phyloP scores from a whole-genome alignment of 176 grass and related monocot genomes.

The Zea mays region DNA sequence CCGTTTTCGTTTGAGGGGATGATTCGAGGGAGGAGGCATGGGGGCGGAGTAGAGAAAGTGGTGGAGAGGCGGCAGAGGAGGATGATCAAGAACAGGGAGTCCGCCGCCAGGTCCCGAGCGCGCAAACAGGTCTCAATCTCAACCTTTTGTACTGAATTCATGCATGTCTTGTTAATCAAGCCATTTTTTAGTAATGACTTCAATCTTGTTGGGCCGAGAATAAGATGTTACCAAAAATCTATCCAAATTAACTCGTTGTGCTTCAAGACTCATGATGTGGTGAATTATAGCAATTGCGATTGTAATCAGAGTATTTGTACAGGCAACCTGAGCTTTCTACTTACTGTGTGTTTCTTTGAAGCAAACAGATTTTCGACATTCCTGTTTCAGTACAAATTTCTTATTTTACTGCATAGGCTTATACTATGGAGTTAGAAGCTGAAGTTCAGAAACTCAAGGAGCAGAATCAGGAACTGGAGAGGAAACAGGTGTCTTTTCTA shows the following conservation, averaged over 20 bases:
- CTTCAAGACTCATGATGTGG: not conserved
- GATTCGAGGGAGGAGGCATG: slow-evolving; percentile 52
- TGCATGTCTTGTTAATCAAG: slow-evolving; percentile 11
- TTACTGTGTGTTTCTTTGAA: not conserved
- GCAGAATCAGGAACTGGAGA: slow-evolving; percentile 60
- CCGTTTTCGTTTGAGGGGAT: slow-evolving; percentile 61
- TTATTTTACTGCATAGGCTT: slow-evolving; percentile 56
- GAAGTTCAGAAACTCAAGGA: slow-evolving; percentile 87
- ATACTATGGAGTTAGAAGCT: slow-evolving; percentile 88
- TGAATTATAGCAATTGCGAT: not conserved
- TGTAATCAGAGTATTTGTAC: not conserved
- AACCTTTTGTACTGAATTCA: slow-evolving; percentile 15
- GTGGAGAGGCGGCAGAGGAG: slow-evolving; percentile 88
- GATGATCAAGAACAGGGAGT: slow-evolving; percentile 98
- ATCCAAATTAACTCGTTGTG: not conserved
- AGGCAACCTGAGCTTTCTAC: not conserved
- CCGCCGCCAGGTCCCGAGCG: slow-evolving; percentile 71
- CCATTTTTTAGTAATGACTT: not conserved
- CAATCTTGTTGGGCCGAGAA: slow-evolving; percentile 9
- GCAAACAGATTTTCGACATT: not conserved
- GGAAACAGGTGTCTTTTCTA: slow-evolving; percentile 66
- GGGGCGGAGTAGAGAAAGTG: slow-evolving; percentile 69
- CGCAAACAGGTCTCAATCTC: slow-evolving; percentile 71
- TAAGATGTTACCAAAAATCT: not conserved
- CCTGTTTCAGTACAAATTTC: slow-evolving; percentile 28